Evolutionary conservation across 306 rosid species (phyloP), one percentile per base, ranked within the genome.

Genomic region (Casuarina cunninghamiana): DNA sequence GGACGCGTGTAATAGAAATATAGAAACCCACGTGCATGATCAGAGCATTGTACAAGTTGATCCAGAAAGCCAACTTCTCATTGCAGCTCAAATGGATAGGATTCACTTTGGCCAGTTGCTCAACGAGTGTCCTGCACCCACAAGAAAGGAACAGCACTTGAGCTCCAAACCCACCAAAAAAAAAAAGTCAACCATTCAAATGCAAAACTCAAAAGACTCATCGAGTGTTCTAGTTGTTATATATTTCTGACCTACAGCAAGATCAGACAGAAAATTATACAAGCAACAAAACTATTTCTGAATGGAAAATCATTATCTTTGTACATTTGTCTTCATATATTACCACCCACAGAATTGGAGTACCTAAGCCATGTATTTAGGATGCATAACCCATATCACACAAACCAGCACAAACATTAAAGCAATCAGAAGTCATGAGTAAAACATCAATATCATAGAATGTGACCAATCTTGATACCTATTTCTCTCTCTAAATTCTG

Each of bases 41-140:
- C 74, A 91, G 87, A 26, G 96, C 87, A 78, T 91, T 91, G 77
- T 91, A 91, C 68, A 89, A 82, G 84, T 91, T 91, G 69, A 91
- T 89, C 96, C 96, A 91, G 81, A 91, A 91, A 54, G 96, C 91
- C 49, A 91, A 88, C 88, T 85, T 86, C 85, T 91, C 91, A 12
- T 83, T 73, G 81, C 83, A 74, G 84, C 78, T 87, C 84, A 91
- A 78, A 79, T 82, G 90, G 78, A 85, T 70, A 53, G 93, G 93
- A 72, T 89, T 91, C 76, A 87, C 93, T 77, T 88, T 89, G 3
- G 91, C 93, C 69, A 91, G 89, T 62, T 89, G 93, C 87, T 91
- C 96, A 38, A 91, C 96, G 78, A 91, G 93, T 75, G 82, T 73
- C 78, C 96, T 91, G 91, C 72, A 51, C 57, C n/a, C 79, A 72